Evolutionary conservation across 1,284 basidiomycete genomes (phyloP).

Genomic region (Phaffia rhodozyma): DNA sequence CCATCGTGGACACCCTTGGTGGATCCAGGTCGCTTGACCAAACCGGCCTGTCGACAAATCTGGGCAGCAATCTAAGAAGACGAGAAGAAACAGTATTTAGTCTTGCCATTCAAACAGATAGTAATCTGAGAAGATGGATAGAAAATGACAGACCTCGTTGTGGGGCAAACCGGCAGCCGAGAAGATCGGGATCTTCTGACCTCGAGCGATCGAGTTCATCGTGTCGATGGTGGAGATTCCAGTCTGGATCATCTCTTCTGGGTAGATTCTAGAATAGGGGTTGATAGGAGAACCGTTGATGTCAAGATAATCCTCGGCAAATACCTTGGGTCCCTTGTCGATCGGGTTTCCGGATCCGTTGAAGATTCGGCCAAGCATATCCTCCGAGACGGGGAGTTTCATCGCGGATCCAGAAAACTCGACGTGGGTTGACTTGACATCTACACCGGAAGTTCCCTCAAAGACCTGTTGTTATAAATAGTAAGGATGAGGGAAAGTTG

Average conservation of each 20-base stretch:
- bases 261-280: slow-evolving; percentile 97
- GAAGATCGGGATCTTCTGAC: slow-evolving; percentile 99
- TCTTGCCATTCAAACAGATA: background rate
- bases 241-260: slow-evolving; percentile 99
- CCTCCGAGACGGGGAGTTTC: slow-evolving; percentile 98
- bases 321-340: slow-evolving; percentile 96
- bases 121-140: background rate
- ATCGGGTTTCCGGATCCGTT: slow-evolving; percentile 98
- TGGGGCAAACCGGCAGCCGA: slow-evolving; percentile 97
- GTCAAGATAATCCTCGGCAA: slow-evolving; percentile 98
- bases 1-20: slow-evolving; percentile 97
- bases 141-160: slow-evolving; percentile 61
- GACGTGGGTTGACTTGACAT: slow-evolving; percentile 88
- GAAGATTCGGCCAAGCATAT: slow-evolving; percentile 98
- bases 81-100: background rate
- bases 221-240: slow-evolving; percentile 98
- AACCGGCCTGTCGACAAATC: slow-evolving; percentile 97
- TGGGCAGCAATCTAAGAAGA: slow-evolving; percentile 81
- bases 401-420: slow-evolving; percentile 97
- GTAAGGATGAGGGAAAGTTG: background rate
- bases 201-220: slow-evolving; percentile 99
- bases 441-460: slow-evolving; percentile 94
- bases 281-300: slow-evolving; percentile 99
- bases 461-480: slow-evolving; percentile 49
- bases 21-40: slow-evolving; percentile 70